Conservation (phyloP, 805 yeast genomes). For the Starmerella asiatica region DNA sequence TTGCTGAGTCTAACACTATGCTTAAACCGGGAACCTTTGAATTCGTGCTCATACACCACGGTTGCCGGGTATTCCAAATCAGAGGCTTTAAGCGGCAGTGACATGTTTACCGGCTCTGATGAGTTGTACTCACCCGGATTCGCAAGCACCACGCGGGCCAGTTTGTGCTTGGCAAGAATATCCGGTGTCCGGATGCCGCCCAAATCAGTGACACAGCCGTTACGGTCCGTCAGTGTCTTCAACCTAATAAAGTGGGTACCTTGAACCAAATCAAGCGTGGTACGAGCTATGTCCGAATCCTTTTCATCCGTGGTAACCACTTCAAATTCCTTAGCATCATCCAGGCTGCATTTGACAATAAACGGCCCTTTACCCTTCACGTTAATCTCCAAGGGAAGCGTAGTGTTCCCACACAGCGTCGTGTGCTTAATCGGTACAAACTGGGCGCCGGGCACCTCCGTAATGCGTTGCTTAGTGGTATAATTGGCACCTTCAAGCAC, state of each 20-base stretch:
- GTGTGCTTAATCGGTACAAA: constrained; percentile 18
- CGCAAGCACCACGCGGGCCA: constrained; percentile 45
- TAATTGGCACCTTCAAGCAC: constrained; percentile 15
- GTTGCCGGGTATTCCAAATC: constrained; percentile 12
- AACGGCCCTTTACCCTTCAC: constrained; percentile 77
- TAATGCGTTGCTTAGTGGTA: constrained; percentile 25
- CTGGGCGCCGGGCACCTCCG: constrained; percentile 32
- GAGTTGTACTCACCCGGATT: constrained; percentile 26
- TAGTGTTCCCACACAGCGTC: constrained; percentile 9
- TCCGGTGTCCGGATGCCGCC: constrained; percentile 45
- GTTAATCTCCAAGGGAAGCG: constrained; percentile 36
- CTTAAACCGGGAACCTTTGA: not conserved
- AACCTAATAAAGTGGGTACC: constrained; percentile 60
- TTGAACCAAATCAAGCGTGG: constrained; percentile 31
- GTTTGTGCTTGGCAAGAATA: constrained; percentile 54
- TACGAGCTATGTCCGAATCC: constrained; percentile 25
- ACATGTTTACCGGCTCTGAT: constrained; percentile 30
- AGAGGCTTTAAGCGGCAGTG: constrained; percentile 1
- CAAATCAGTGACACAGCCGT: constrained; percentile 63
- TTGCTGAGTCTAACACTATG: not conserved
- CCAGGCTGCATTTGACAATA: constrained; percentile 50
- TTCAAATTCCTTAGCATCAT: constrained; percentile 5
- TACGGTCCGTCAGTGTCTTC: constrained; percentile 55
- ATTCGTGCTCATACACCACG: constrained; percentile 7
- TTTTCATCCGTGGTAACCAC: constrained; percentile 22